Base-by-base conservation (phyloP, 345 rosid species). In the Trapa incisa region DNA sequence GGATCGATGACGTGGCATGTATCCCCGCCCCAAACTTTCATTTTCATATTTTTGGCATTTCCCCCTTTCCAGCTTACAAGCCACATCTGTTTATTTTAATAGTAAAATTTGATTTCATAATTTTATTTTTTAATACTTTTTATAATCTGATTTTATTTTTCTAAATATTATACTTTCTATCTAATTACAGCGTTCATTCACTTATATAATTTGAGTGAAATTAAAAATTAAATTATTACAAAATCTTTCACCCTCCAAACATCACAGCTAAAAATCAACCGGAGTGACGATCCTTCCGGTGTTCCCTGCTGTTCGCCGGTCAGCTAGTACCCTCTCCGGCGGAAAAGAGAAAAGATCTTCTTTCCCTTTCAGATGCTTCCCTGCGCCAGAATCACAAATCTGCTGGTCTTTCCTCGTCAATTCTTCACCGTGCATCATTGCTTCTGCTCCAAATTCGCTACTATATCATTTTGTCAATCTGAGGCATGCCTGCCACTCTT, bases 1-100 rank as follows among this genome's bases (percentile, higher is more conserved):
- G 70, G 70, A 67, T 67, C 29, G 63, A 35, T 53, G 70, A 67
- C 70, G 63, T 67, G 70, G 69, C 16, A 15, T 8, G 43, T 41
- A 16, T 22, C 54, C 54, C 54, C 22, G 54, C n/a, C 58, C n/a
- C 58, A 53, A 53, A 33, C 58, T 53, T 53, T 53, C 8, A 3
- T 7, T 5, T 17, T n/a, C 33, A 13, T 17, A 17, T 53, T 17
- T 53, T 1, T 41, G 43, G 43, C 43, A 4, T 41, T 41, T 41
- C 43, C 43, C 10, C 5, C 33, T 8, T 4, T 3, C 0, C 33
- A 1, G 58, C 29, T 22, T 22, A 22, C 29, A 22, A 33, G 58
- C 56, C 56, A 10, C 3, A 22, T 5, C 32, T 8, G 58, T 10
- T 6, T 53, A 3, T 53, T 17, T n/a, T 53, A 0, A 2, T 5